phyloP scores from a whole-genome alignment of 768 basidiomycete species.

The Leccinum fibrillosum region DNA sequence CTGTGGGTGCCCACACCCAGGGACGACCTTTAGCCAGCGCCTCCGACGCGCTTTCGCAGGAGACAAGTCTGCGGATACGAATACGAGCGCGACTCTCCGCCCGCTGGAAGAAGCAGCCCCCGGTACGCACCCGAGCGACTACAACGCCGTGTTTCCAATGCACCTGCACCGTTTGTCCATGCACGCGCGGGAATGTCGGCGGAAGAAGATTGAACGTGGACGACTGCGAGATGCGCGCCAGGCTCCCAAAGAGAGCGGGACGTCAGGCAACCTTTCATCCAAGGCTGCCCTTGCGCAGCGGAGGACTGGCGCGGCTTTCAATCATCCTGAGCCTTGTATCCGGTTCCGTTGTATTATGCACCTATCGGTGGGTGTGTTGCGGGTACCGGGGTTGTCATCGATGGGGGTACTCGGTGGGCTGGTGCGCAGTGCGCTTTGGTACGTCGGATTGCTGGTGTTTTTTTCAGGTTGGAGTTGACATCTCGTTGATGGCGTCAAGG shows the following conservation, averaged over 20 bases:
- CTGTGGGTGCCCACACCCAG: conserved; percentile 56
- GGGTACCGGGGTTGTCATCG: not conserved
- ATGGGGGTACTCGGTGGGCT: not conserved
- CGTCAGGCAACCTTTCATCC: too few relatives aligned
- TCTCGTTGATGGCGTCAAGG: not conserved
- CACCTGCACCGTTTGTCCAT: conserved; percentile 5
- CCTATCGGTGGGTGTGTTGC: too few relatives aligned
- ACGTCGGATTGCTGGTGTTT: not conserved
- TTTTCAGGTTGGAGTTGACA: not conserved
- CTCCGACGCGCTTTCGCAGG: not conserved
- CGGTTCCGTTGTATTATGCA: too few relatives aligned
- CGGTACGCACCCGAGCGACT: conserved; percentile 53
- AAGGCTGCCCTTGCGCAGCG: too few relatives aligned
- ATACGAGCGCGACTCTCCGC: conserved; percentile 20
- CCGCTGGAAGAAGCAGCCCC: conserved; percentile 35
- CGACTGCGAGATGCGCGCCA: too few relatives aligned
- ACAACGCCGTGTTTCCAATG: conserved; percentile 43
- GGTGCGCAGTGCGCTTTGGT: not conserved
- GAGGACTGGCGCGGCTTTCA: too few relatives aligned
- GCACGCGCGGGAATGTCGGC: too few relatives aligned
- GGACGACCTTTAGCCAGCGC: conserved; percentile 31
- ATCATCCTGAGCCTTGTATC: too few relatives aligned
- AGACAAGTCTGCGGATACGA: conserved; percentile 1
- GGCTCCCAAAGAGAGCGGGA: too few relatives aligned
- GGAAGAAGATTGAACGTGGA: too few relatives aligned